phyloP scores from a whole-genome alignment of 441 rosid species.

The Bruguiera hainesii region DNA sequence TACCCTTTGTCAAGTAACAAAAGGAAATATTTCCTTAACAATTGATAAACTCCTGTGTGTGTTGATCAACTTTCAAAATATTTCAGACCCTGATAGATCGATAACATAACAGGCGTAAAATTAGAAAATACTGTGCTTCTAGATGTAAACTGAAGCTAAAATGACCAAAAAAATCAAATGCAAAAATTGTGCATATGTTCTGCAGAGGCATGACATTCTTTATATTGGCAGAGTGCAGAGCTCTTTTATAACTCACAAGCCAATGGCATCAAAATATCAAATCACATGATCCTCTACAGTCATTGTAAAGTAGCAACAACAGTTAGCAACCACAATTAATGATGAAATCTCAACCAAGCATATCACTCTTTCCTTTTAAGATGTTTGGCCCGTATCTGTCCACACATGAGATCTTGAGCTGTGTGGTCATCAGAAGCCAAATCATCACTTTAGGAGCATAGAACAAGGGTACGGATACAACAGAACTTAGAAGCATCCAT shows the following conservation, averaged over 20 bases:
- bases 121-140: too few species aligned
- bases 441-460: slow-evolving; percentile 58
- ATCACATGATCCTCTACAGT: neutral
- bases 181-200: too few species aligned
- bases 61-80: neutral
- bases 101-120: too few species aligned
- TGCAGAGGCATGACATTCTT: neutral
- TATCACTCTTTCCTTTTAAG: neutral
- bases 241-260: too few species aligned
- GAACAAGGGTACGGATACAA: slow-evolving; percentile 35
- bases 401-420: slow-evolving; percentile 54
- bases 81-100: neutral
- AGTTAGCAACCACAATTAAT: neutral
- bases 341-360: neutral
- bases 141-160: too few species aligned
- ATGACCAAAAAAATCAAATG: too few species aligned
- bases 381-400: slow-evolving; percentile 86
- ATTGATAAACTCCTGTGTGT: neutral
- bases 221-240: neutral
- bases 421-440: slow-evolving; percentile 81
- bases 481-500: neutral
- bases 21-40: too few species aligned
- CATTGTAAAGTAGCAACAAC: neutral
- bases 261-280: neutral
- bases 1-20: neutral